Evolutionary conservation across 2,329 filamentous ascomycete genomes (phyloP).

Genomic region (Endoconidiophora laricicola): DNA sequence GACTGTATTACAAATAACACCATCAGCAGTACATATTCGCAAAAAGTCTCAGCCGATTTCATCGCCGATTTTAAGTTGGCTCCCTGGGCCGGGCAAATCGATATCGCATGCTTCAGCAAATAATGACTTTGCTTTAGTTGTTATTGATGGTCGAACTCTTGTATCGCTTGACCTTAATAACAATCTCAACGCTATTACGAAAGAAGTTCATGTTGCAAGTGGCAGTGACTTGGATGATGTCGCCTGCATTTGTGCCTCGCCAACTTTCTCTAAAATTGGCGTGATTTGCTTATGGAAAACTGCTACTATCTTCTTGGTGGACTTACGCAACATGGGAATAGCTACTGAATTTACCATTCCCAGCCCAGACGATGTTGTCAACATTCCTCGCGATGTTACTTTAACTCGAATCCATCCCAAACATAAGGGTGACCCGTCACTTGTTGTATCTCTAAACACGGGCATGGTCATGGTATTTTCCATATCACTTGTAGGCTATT

Average conservation of each 20-base stretch:
- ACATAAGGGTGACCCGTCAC: constrained; percentile 41
- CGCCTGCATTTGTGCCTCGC: constrained; percentile 65
- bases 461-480: constrained; percentile 77
- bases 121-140: constrained; percentile 50
- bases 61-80: constrained; percentile 31
- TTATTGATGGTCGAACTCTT: constrained; percentile 57
- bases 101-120: constrained; percentile 74
- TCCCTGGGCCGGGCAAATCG: constrained; percentile 27
- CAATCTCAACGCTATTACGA: constrained; percentile 40
- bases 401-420: constrained; percentile 62
- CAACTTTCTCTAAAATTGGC: constrained; percentile 45
- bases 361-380: constrained; percentile 46
- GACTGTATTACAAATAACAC: constrained; percentile 62
- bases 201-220: constrained; percentile 33
- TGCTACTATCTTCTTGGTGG: constrained; percentile 60
- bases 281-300: constrained; percentile 79
- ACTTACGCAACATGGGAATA: constrained; percentile 47
- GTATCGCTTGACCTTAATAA: constrained; percentile 48
- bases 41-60: not conserved
- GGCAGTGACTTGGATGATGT: constrained; percentile 45
- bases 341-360: constrained; percentile 48
- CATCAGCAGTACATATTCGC: constrained; percentile 39
- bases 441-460: constrained; percentile 84
- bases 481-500: constrained; percentile 42
- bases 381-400: constrained; percentile 67